Base-by-base conservation (phyloP, 208 protist species). In the Trypanosomatidae sp. region DNA sequence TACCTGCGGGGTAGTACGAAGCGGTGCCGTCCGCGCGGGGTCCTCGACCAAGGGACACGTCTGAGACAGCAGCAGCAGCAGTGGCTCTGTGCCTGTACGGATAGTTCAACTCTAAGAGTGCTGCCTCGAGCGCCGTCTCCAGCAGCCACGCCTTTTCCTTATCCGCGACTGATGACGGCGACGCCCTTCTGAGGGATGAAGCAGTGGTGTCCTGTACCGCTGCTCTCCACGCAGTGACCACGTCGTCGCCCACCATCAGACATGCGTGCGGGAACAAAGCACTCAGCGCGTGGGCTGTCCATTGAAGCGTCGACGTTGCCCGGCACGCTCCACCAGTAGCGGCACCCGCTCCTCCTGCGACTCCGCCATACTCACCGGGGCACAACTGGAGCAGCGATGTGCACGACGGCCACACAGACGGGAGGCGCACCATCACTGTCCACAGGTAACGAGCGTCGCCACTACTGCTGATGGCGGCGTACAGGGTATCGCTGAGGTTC, bases 351-450 rank as follows among this genome's bases (percentile, higher is more conserved):
- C 30, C 66, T 69, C 17, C 49, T 6, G 58, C 19, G 41, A 66
- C 25, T 1, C 62, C 62, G 41, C 41, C 33, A 36, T n/a, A 19
- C 64, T 53, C 44, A 12, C 19, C 15, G 44, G 43, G 44, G 5
- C 10, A 53, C 13, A 68, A 46, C 22, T 49, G 46, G 44, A 53
- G n/a, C 44, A 68, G 28, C 44, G 64, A 68, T 39, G 64, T 53
- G 64, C 75, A 80, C 69, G 68, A 74, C 39, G 69, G 33, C 28
- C 62, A 66, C 28, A 74, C 30, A 30, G 64, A 68, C 7, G 75
- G 75, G 28, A 80, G 25, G 17, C 55, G 15, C 13, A 28, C 69
- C 33, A 52, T 49, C 28, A 36, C 75, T 46, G 46, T 53, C 75
- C 60, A 74, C 65, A 60, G 30, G 43, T 0, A 6, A 10, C 65